Base-by-base conservation (phyloP, 2,329 filamentous ascomycete species). In the Westerdykella aurantiaca region DNA sequence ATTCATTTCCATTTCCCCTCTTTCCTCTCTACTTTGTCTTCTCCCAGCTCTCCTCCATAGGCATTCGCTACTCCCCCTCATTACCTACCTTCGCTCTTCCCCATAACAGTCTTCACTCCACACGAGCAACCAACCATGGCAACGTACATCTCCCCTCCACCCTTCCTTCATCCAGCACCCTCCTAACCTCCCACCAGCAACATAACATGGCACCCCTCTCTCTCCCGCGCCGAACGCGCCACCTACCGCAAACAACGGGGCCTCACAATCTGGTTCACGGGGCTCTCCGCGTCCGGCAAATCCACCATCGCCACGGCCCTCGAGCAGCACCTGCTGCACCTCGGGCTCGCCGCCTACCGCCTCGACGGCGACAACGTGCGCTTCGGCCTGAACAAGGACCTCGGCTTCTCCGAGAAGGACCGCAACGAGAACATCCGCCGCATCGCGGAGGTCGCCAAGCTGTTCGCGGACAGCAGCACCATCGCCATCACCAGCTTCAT, bases 301-400 rank as follows among this genome's bases (percentile, higher is more conserved):
- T 96, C 91, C 41, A 98, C 93, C 46, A 88, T 98, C 50, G 93
- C 93, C 43, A 95, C 88, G 2, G 93, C 93, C 13, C 86, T 98
- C 34, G 93, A 98, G 77, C 91, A 96, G 75, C 89, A 96, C 70
- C 83, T 98, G 29, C 81, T 98, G 44, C 89, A 95, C 69, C 78
- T 88, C 10, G 85, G 84, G 35, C 75, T 93, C 41, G 75, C 84
- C 44, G 86, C 90, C 48, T 98, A 98, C 79, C 83, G 93, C 42
- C 83, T 98, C 23, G 93, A 98, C 71, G 93, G 91, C 62, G 93
- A 98, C 79, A 98, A 98, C 72, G 85, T 98, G 55, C 91, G 93
- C 49, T 96, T 97, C 74, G 93, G 93, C 13, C 79, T 98, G 56
- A 98, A 97, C 81, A 95, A 94, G 72, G 91, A 97, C 74, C 80